phyloP scores from a whole-genome alignment of 495 filamentous ascomycete species.

The Talaromyces proteolyticus region DNA sequence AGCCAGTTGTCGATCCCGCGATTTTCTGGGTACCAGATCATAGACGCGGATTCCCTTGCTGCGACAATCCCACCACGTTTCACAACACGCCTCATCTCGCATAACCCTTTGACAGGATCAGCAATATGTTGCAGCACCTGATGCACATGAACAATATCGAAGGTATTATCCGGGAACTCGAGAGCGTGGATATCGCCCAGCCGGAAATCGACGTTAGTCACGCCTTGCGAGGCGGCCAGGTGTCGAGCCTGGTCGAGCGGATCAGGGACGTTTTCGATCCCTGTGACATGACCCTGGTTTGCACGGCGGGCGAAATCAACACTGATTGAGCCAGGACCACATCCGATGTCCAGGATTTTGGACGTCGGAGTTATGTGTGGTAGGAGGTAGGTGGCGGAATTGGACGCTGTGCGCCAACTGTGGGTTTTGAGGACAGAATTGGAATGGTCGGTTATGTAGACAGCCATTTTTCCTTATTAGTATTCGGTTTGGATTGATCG shows the following conservation, averaged over 20 bases:
- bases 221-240: conserved; percentile 26
- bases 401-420: conserved; percentile 43
- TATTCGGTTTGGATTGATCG: neutral
- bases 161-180: conserved; percentile 41
- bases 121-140: conserved; percentile 52
- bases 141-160: conserved; percentile 55
- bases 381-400: conserved; percentile 46
- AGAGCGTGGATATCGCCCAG: conserved; percentile 41
- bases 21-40: conserved; percentile 43
- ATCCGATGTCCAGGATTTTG: conserved; percentile 52
- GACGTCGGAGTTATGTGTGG: conserved; percentile 37
- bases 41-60: conserved; percentile 36
- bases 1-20: conserved; percentile 34
- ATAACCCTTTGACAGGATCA: conserved; percentile 35
- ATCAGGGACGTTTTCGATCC: conserved; percentile 34
- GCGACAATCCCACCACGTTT: conserved; percentile 52
- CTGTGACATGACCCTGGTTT: conserved; percentile 39
- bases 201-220: conserved; percentile 42
- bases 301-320: conserved; percentile 43
- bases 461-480: neutral
- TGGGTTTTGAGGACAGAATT: conserved; percentile 43
- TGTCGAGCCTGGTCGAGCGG: conserved; percentile 35
- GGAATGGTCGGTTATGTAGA: conserved; percentile 48
- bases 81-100: conserved; percentile 44
- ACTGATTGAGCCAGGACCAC: conserved; percentile 54